A percentile compares a stretch with the other conserved stretches of the same genome.
These are phyloP conservation scores for Lepraria neglecta DNA, from an alignment of 495 filamentous ascomycete genomes.

Conservation along the genomic window DNA sequence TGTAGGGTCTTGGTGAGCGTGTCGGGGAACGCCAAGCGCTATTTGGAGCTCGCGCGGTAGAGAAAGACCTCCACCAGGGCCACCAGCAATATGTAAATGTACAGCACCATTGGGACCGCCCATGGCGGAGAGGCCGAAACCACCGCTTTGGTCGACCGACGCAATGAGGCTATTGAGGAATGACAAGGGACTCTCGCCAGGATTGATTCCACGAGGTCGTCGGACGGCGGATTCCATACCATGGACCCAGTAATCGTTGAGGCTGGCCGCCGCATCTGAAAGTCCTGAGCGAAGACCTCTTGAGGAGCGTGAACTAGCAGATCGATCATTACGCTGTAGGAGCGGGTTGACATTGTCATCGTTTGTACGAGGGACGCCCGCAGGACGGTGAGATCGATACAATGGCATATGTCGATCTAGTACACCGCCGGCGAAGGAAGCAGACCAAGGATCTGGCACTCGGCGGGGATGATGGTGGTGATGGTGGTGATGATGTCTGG, in stretches of 20 bases:
- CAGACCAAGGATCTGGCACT: constrained; percentile 30
- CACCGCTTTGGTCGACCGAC: constrained; percentile 45
- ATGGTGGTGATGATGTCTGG: constrained; percentile 45
- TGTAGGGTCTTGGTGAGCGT: constrained; percentile 39
- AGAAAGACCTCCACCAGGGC: constrained; percentile 31
- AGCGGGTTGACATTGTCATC: constrained; percentile 84
- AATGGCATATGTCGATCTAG: constrained; percentile 36
- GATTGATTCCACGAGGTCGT: constrained; percentile 38
- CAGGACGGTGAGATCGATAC: constrained; percentile 50
- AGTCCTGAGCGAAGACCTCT: constrained; percentile 17
- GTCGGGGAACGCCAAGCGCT: constrained; percentile 46
- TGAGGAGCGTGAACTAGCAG: constrained; percentile 19
- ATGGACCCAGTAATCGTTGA: constrained; percentile 54
- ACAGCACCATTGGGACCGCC: constrained; percentile 42
- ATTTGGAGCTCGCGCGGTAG: constrained; percentile 52
- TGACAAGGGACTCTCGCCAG: constrained; percentile 56
- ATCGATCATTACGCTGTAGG: constrained; percentile 42
- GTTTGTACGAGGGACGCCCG: constrained; percentile 43
- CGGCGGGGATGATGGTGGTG: constrained; percentile 34
- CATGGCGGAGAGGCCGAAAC: constrained; percentile 48
- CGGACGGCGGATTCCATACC: constrained; percentile 45
- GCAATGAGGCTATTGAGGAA: constrained; percentile 57
- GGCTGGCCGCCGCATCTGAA: constrained; percentile 26
- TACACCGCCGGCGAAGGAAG: constrained; percentile 30
- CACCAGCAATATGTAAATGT: constrained; percentile 14